Evolutionary conservation across 2,329 filamentous ascomycete genomes (phyloP), one percentile per base, ranked within the genome.

Genomic region (Phoma sp.): DNA sequence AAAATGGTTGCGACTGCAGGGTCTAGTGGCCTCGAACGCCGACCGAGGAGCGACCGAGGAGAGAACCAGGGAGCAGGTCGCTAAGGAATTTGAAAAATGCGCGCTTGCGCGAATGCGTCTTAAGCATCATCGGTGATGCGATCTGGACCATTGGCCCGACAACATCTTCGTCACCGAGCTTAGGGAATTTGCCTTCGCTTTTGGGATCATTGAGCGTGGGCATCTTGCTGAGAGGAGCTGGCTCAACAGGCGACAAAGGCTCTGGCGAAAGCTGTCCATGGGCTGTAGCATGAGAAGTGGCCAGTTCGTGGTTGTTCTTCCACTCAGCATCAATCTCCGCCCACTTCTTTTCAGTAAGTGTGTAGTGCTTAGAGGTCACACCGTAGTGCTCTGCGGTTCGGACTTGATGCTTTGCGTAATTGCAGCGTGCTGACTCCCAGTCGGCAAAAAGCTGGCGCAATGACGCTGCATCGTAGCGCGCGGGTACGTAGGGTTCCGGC

Each of bases 361-460:
- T 85, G 76, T 93, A 96, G 50, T 91, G 95, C 73, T 92, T 95
- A 47, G 92, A 96, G 0, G 92, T 96, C 28, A 88, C 82, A 14
- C 93, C 92, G 65, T 96, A 96, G 76, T 97, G 92, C 75, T 96
- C 93, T 50, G 90, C 89, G 0, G 91, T 95, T 53, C 92, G 89
- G 10, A 91, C 89, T 17, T 96, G 84, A 68, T 96, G 93, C 74
- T 93, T 93, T 62, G 90, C 90, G 77, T 93, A 97, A 72, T 96
- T 95, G 73, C 85, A 84, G 42, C 92, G 85, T 23, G 93, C 93
- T 28, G 85, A 77, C 65, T 93, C 88, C 92, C 93, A 96, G 67
- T 96, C 89, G 6, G 84, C 81, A 45, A 89, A 86, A 43, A 96
- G 81, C 67, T 86, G 83, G 28, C 83, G 83, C 67, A 87, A 85